phyloP scores from a whole-genome alignment of 192 early-diverging fungal species.

The Blastocladiella britannica region DNA sequence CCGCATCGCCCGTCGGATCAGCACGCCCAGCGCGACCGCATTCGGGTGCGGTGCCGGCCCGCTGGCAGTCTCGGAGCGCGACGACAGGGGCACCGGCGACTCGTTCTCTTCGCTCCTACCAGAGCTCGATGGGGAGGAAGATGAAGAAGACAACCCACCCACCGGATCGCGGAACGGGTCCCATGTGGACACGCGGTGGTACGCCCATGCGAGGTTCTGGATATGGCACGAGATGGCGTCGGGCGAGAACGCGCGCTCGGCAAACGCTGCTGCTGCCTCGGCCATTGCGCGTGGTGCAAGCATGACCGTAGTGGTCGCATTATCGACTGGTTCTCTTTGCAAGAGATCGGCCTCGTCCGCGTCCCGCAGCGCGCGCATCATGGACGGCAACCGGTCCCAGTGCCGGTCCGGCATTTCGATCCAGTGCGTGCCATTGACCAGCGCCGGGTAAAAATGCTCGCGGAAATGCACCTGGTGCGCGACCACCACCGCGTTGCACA shows the following conservation, averaged over 20 bases:
- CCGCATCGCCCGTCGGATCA: neutral
- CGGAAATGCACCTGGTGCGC: constrained; percentile 1
- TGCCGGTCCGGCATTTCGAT: neutral
- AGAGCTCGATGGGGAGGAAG: too few species aligned
- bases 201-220: neutral
- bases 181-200: neutral
- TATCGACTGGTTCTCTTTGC: neutral
- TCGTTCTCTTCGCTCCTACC: too few species aligned
- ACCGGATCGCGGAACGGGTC: too few species aligned
- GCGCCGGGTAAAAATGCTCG: neutral
- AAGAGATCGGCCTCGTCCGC: neutral
- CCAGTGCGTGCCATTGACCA: neutral
- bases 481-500: neutral
- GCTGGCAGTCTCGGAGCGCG: too few species aligned
- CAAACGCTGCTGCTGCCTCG: neutral
- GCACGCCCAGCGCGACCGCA: neutral
- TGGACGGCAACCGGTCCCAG: neutral
- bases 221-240: neutral
- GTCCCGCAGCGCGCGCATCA: neutral
- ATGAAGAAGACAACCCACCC: too few species aligned
- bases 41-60: neutral
- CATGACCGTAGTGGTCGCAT: neutral
- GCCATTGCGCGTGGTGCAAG: neutral
- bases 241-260: neutral
- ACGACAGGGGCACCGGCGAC: too few species aligned